Conservation (phyloP, 768 basidiomycete genomes). For the Daedaleopsis nitida region DNA sequence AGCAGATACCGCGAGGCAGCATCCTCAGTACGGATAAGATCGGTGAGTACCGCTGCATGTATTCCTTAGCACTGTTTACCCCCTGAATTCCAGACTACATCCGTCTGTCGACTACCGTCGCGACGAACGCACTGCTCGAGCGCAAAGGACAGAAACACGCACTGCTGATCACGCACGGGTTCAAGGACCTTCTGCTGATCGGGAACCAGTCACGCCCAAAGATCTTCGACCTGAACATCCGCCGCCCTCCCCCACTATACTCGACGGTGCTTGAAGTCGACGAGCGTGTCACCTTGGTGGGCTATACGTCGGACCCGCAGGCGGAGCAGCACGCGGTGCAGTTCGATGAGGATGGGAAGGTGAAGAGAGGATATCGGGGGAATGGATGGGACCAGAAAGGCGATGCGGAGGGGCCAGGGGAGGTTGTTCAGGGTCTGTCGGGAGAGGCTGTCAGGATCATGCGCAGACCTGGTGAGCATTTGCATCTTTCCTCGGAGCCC, state of each 20-base stretch:
- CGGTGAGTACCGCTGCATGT: conserved; percentile 45
- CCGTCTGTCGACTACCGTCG: conserved; percentile 90
- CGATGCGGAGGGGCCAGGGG: conserved; percentile 76
- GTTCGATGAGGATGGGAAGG: conserved; percentile 72
- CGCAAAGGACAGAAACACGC: conserved; percentile 93
- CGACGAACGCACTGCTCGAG: conserved; percentile 94
- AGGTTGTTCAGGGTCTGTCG: conserved; percentile 78
- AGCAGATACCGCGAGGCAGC: conserved; percentile 64
- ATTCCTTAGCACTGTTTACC: not conserved
- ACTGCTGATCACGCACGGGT: conserved; percentile 87
- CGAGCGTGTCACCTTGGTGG: conserved; percentile 93
- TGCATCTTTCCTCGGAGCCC: not conserved
- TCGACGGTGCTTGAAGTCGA: conserved; percentile 75
- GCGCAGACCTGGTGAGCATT: conserved; percentile 62
- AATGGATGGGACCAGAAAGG: conserved; percentile 74
- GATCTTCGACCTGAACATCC: conserved; percentile 94
- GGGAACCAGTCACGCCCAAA: conserved; percentile 94
- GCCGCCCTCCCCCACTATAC: conserved; percentile 76
- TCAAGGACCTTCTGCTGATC: conserved; percentile 89
- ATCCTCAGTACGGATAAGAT: conserved; percentile 79
- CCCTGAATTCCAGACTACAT: conserved; percentile 69
- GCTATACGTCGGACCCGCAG: conserved; percentile 88
- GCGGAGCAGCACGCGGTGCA: conserved; percentile 74
- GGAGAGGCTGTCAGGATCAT: conserved; percentile 90
- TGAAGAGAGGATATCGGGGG: conserved; percentile 71